These are phyloP conservation scores for Ceratonia siliqua DNA, from an alignment of 306 rosid species.

Conservation along the genomic window DNA sequence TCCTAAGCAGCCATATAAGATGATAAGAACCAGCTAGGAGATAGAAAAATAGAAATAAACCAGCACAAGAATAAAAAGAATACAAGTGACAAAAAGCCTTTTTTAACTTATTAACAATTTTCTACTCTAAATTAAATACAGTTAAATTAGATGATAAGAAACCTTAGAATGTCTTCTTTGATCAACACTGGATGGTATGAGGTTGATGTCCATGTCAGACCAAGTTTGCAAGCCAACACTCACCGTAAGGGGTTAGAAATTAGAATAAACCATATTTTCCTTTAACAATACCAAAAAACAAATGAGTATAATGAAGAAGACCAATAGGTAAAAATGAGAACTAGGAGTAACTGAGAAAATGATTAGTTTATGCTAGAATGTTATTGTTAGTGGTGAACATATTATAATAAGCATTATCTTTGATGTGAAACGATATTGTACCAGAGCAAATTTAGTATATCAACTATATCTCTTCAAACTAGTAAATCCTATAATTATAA, in stretches of 20 bases:
- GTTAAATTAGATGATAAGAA: neutral
- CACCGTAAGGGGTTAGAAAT: constrained; percentile 3
- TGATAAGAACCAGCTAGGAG: too few species aligned
- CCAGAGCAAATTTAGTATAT: neutral
- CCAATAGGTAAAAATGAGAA: neutral
- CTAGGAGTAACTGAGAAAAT: neutral
- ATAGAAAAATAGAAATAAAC: too few species aligned
- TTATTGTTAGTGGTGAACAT: neutral
- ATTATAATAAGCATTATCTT: neutral
- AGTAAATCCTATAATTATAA: neutral
- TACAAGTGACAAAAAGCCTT: neutral
- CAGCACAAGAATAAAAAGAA: too few species aligned
- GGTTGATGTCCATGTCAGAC: neutral
- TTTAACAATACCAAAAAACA: neutral
- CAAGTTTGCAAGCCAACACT: constrained; percentile 7
- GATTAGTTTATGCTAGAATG: neutral
- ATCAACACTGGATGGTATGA: neutral
- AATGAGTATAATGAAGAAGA: neutral
- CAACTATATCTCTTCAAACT: neutral
- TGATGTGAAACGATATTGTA: neutral
- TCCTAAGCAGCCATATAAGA: too few species aligned
- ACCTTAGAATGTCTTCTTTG: neutral
- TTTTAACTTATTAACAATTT: neutral
- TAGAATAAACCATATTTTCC: neutral
- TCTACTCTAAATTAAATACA: neutral